These are phyloP conservation scores for Amylocarpus encephaloides DNA, from an alignment of 2,329 filamentous ascomycete genomes.

Conservation along the genomic window DNA sequence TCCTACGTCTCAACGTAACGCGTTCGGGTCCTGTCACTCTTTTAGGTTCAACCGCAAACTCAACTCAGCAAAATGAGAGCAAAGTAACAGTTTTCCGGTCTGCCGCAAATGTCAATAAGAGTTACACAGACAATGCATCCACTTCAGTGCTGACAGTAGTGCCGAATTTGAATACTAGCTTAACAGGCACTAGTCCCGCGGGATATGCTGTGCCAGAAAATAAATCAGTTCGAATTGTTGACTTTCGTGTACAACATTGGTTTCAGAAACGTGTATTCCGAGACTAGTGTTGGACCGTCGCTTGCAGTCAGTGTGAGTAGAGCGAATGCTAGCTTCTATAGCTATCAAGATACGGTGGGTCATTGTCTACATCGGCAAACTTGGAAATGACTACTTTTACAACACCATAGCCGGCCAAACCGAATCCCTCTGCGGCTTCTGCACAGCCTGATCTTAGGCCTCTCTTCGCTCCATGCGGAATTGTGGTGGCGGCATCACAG, in stretches of 20 bases:
- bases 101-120: slow-evolving; percentile 40
- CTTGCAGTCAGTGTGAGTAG: slow-evolving; percentile 55
- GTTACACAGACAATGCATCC: slow-evolving; percentile 51
- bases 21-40: slow-evolving; percentile 54
- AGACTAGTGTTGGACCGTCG: slow-evolving; percentile 45
- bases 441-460: slow-evolving; percentile 43
- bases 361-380: slow-evolving; percentile 54
- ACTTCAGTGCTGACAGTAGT: slow-evolving; percentile 57
- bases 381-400: slow-evolving; percentile 60
- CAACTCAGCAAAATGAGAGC: slow-evolving; percentile 30
- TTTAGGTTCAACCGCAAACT: slow-evolving; percentile 42
- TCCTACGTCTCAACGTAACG: slow-evolving; percentile 55
- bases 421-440: slow-evolving; percentile 62
- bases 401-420: slow-evolving; percentile 57
- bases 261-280: slow-evolving; percentile 53
- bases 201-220: slow-evolving; percentile 53
- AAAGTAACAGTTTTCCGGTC: slow-evolving; percentile 53
- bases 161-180: slow-evolving; percentile 54
- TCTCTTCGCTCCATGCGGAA: slow-evolving; percentile 48
- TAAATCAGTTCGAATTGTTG: slow-evolving; percentile 56
- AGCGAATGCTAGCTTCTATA: slow-evolving; percentile 60
- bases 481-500: slow-evolving; percentile 61
- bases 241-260: slow-evolving; percentile 65
- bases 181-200: slow-evolving; percentile 55
- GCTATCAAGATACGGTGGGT: slow-evolving; percentile 59